Evolutionary conservation across 768 basidiomycete species (phyloP).

Genomic region (Phaeotremella fagi): DNA sequence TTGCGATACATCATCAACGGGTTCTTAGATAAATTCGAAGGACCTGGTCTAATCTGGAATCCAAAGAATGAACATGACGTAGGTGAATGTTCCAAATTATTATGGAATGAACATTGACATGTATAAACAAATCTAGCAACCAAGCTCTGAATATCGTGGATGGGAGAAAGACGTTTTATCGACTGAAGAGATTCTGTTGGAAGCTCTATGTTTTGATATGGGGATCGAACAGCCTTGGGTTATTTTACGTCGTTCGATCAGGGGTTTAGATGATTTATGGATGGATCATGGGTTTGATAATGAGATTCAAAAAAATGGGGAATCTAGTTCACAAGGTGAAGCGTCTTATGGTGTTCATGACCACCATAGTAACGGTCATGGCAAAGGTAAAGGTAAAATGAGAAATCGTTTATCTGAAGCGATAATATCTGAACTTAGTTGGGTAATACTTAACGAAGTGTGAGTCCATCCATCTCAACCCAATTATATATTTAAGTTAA

Average conservation of each 20-base stretch:
- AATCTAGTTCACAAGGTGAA: not conserved
- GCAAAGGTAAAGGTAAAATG: constrained; percentile 8
- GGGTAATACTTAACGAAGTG: constrained; percentile 24
- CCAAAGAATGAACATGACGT: constrained; percentile 10
- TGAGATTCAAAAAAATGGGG: not conserved
- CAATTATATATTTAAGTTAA: not conserved
- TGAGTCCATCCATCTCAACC: constrained; percentile 3
- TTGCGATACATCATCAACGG: constrained; percentile 27
- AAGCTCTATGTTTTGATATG: constrained; percentile 46
- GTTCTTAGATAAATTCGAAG: constrained; percentile 23
- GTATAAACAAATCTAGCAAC: too few relatives aligned
- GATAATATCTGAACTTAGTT: constrained; percentile 19
- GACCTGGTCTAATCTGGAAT: constrained; percentile 6
- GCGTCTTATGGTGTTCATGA: too few relatives aligned
- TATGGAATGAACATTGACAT: too few relatives aligned
- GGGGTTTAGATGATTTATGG: constrained; percentile 8
- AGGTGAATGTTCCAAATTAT: too few relatives aligned
- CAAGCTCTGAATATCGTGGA: constrained; percentile 15
- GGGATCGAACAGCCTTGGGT: constrained; percentile 30
- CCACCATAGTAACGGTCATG: constrained; percentile 2
- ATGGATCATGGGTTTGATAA: too few relatives aligned
- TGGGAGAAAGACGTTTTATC: constrained; percentile 33
- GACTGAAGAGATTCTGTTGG: constrained; percentile 41
- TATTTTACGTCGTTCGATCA: constrained; percentile 3
- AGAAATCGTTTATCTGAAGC: constrained; percentile 2